These are phyloP conservation scores for Aspergillus sp. DNA, from an alignment of 2,329 filamentous ascomycete genomes.

Conservation along the genomic window DNA sequence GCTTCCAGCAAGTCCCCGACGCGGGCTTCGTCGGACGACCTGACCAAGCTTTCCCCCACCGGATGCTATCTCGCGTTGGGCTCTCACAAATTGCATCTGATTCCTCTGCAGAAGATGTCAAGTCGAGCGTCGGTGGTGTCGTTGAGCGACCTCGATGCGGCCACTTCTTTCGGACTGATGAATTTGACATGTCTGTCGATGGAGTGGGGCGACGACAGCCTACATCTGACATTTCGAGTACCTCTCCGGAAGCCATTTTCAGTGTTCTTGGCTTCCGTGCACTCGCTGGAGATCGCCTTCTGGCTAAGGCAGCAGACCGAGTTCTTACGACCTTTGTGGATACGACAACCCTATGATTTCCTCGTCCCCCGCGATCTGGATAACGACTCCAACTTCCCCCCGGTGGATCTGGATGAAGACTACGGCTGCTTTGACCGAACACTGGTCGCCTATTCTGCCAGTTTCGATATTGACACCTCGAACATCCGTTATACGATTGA, in stretches of 20 bases:
- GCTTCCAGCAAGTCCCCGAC: conserved; percentile 54
- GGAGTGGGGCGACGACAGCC: conserved; percentile 61
- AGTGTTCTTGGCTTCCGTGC: conserved; percentile 62
- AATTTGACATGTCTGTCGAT: conserved; percentile 60
- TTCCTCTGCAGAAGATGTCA: conserved; percentile 60
- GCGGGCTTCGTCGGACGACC: conserved; percentile 62
- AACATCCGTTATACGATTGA: conserved; percentile 65
- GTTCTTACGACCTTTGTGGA: conserved; percentile 64
- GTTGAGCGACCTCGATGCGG: conserved; percentile 48
- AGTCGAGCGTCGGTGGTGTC: conserved; percentile 55
- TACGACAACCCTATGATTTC: conserved; percentile 61
- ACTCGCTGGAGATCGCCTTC: conserved; percentile 62
- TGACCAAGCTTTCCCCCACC: conserved; percentile 62
- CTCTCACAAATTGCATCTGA: conserved; percentile 65
- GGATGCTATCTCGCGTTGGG: conserved; percentile 69
- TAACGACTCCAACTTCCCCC: conserved; percentile 47
- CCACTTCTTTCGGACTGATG: conserved; percentile 61
- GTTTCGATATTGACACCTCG: conserved; percentile 64
- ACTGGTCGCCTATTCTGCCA: conserved; percentile 66
- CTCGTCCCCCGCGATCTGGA: conserved; percentile 57
- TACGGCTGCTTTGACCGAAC: conserved; percentile 65
- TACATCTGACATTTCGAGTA: conserved; percentile 62
- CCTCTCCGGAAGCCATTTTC: conserved; percentile 56
- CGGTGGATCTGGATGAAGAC: conserved; percentile 54
- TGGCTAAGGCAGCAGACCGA: conserved; percentile 61